A percentile compares a stretch with the other conserved stretches of the same genome.
Conservation (phyloP, 2,329 filamentous ascomycete genomes). For the Penicillium paneum region DNA sequence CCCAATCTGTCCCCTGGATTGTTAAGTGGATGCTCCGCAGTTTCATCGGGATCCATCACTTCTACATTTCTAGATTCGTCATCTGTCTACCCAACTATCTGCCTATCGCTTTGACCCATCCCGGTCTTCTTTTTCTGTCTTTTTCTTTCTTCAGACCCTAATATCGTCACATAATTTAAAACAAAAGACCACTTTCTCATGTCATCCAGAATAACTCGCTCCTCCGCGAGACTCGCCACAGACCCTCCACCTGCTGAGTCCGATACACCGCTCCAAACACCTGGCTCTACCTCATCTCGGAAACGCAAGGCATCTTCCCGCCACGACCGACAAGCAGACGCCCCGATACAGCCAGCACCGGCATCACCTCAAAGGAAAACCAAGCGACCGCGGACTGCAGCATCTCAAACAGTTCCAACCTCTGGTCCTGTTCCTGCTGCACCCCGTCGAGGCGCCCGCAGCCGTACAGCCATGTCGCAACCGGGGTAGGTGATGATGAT, state of each 20-base stretch:
- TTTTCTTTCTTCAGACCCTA: conserved; percentile 5
- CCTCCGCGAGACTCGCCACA: conserved; percentile 85
- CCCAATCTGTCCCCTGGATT: neutral
- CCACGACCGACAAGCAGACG: conserved; percentile 46
- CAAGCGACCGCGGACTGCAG: conserved; percentile 68
- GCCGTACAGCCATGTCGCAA: conserved; percentile 42
- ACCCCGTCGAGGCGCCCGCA: conserved; percentile 43
- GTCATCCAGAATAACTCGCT: conserved; percentile 95
- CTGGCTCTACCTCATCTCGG: conserved; percentile 53
- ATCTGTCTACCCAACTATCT: conserved; percentile 11
- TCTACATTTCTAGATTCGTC: conserved; percentile 4
- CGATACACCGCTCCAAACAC: conserved; percentile 38
- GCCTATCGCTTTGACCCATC: conserved; percentile 6
- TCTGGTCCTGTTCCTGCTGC: conserved; percentile 41
- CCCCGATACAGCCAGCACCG: conserved; percentile 32
- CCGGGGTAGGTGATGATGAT: conserved; percentile 33
- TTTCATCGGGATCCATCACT: neutral
- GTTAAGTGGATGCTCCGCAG: neutral
- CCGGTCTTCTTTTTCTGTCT: conserved; percentile 4
- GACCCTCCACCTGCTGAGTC: conserved; percentile 47
- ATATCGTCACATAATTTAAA: conserved; percentile 8
- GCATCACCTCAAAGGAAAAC: conserved; percentile 54
- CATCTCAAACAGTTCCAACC: conserved; percentile 41
- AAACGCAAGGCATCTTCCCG: conserved; percentile 71
- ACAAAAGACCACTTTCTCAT: conserved; percentile 64